phyloP scores from a whole-genome alignment of 129 eudicot species.

The Oenanthe sinensis region DNA sequence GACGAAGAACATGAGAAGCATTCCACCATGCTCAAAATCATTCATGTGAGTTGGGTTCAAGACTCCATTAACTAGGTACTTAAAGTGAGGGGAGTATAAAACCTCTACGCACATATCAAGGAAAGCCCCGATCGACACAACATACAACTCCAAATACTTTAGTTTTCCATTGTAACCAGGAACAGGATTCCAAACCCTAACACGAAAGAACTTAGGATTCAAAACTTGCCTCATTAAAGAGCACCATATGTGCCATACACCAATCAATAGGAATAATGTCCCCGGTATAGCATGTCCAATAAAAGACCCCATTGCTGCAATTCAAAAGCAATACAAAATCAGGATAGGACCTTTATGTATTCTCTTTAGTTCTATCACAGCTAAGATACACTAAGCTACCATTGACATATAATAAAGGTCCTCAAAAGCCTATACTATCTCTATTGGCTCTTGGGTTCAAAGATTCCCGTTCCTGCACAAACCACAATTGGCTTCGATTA shows the following conservation, averaged over 20 bases:
- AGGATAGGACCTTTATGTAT: background rate
- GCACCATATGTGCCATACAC: constrained; percentile 86
- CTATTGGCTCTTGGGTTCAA: background rate
- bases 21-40: constrained; percentile 86
- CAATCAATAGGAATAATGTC: constrained; percentile 76
- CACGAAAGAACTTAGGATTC: constrained; percentile 51
- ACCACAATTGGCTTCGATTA: background rate
- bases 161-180: constrained; percentile 70
- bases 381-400: background rate
- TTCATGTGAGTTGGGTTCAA: constrained; percentile 81
- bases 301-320: constrained; percentile 71
- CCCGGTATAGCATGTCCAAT: constrained; percentile 81
- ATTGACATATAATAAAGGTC: background rate
- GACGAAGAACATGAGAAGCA: constrained; percentile 93
- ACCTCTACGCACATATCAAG: constrained; percentile 88
- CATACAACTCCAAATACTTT: constrained; percentile 68
- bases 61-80: constrained; percentile 60
- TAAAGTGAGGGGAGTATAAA: constrained; percentile 74
- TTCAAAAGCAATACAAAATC: constrained; percentile 1
- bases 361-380: background rate
- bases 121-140: constrained; percentile 66
- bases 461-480: background rate
- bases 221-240: constrained; percentile 49
- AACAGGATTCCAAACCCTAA: constrained; percentile 83
- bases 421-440: background rate